Evolutionary conservation across 768 basidiomycete species (phyloP).

Genomic region (Tulasnella calospora): DNA sequence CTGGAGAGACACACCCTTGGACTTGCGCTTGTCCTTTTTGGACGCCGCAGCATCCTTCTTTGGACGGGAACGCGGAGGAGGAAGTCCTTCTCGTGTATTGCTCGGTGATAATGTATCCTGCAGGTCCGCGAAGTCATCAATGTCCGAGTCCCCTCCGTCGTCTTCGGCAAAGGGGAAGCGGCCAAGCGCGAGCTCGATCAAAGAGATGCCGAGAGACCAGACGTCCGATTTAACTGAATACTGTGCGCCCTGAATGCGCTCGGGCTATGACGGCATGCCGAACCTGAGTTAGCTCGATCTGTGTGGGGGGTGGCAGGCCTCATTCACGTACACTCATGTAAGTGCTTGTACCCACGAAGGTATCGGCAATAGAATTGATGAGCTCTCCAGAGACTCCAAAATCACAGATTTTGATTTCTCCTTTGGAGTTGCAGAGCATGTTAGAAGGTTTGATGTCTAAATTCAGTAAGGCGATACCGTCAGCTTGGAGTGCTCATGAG

Average conservation of each 20-base stretch:
- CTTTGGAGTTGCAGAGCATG: slow-evolving; percentile 87
- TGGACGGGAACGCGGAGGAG: slow-evolving; percentile 22
- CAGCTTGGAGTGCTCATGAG: neutral
- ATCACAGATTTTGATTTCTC: slow-evolving; percentile 98
- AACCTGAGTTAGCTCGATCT: slow-evolving; percentile 35
- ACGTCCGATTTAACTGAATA: slow-evolving; percentile 99
- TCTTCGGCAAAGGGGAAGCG: slow-evolving; percentile 95
- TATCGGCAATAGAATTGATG: slow-evolving; percentile 98
- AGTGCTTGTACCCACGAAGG: slow-evolving; percentile 96
- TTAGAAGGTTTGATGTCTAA: slow-evolving; percentile 99
- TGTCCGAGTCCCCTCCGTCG: slow-evolving; percentile 52
- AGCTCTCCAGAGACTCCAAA: slow-evolving; percentile 98
- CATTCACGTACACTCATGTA: slow-evolving; percentile 85
- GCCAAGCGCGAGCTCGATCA: slow-evolving; percentile 94
- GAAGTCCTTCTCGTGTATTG: slow-evolving; percentile 20
- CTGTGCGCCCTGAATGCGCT: slow-evolving; percentile 96
- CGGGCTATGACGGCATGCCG: slow-evolving; percentile 57
- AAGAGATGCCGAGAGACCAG: slow-evolving; percentile 95
- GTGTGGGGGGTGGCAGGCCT: neutral
- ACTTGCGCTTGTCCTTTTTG: slow-evolving; percentile 81
- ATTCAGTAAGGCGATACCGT: neutral
- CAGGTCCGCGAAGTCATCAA: slow-evolving; percentile 50
- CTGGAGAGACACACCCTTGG: slow-evolving; percentile 86
- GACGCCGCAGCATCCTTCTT: slow-evolving; percentile 40
- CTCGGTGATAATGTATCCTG: slow-evolving; percentile 75